Evolutionary conservation across 208 protist genomes (phyloP), one percentile per base, ranked within the genome.

Genomic region (Leishmania tropica): DNA sequence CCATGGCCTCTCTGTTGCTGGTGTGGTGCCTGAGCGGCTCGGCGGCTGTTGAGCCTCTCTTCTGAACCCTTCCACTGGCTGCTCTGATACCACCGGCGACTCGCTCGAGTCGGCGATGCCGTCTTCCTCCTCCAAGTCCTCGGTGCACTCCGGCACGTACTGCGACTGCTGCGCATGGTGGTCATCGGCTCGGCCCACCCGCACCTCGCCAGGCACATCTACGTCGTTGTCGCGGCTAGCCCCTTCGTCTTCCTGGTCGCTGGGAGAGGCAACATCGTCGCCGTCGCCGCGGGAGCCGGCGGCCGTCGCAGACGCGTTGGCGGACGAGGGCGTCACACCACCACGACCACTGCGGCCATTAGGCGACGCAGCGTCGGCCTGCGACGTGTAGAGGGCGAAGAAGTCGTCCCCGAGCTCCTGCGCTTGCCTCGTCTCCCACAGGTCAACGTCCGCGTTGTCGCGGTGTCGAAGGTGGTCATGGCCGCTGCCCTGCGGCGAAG

Each of bases 141-240:
- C 79, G 60, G 31, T 64, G 48, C 48, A 65, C 31, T 21, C 73
- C 60, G 48, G 79, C 37, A 65, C 62, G 60, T 85, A 83, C 60
- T 87, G 81, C 40, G 82, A 88, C 76, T 87, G 87, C 83, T 85
- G 85, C 15, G 81, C 84, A 76, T 90, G 85, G 53, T 85, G 81
- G 35, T 51, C 79, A 13, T 80, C 84, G 19, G 75, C 64, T 62
- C 84, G 84, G 13, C 62, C 48, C n/a, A 70, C 40, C 58, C 72
- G 65, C 15, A 17, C 31, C 31, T 67, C 79, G 15, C 47, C 75
- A 21, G 71, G 78, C 21, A 58, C 64, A 47, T 51, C 67, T 2
- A 71, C 58, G 3, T 74, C 58, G 35, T 71, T 47, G 60, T n/a
- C 67, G 40, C 31, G 31, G 13, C 10, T 72, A 51, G n/a, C 37